Base-by-base conservation (phyloP, 192 early-diverging fungal genomes). In the Entomortierella beljakovae region DNA sequence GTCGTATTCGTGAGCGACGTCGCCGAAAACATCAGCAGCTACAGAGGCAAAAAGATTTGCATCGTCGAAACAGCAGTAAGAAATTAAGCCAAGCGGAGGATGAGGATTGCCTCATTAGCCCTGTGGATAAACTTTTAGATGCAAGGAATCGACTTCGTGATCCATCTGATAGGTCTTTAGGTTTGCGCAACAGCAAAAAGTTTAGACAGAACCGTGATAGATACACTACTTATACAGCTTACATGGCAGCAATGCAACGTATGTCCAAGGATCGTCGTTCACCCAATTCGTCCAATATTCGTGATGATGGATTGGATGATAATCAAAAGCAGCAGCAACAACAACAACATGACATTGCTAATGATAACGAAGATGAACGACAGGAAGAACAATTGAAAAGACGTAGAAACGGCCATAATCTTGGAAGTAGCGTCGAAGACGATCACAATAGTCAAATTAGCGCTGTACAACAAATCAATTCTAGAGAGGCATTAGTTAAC, bases 1-100 rank as follows among this genome's bases (percentile, higher is more conserved):
- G 74, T 52, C 58, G 65, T 6, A 77, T 77, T 22, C 64, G 74
- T 4, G 66, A 77, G 28, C 65, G 74, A 28, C 60, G 74, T 28
- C 48, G 42, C 54, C 61, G 55, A 26, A 49, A 77, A 26, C 55
- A 60, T 1, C 59, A 46, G 10, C 64, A 75, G 0, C 28, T 61
- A 16, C 57, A 66, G 5, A 28, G 31, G 15, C 61, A 60, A 16
- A 48, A 28, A n/a, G n/a, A 34, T 18, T 7, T n/a, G n/a, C n/a
- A 20, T 51, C 46, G 48, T 50, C 25, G 1, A 25, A 54, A 58
- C 8, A 52, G 29, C 2, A 18, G 26, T 6, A 25, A 23, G 1
- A 33, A 29, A 29, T 16, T 46, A 26, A 34, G 23, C 1, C 22
- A 38, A 13, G 40, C 6, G 29, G 34, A 54, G 26, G 42, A 46